Conservation (phyloP, 768 basidiomycete species). For the Podaxis sp. region DNA sequence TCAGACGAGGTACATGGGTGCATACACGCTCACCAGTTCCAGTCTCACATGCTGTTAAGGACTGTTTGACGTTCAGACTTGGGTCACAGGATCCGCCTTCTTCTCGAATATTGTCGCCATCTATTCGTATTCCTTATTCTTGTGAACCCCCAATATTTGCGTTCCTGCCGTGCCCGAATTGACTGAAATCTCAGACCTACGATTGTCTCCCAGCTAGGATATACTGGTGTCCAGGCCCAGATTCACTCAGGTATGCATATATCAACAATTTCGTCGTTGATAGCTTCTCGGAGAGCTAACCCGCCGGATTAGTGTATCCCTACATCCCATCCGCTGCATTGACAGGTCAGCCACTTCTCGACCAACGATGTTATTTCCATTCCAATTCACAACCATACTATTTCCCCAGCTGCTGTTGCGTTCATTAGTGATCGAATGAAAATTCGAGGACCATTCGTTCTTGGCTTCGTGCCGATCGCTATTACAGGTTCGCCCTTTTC, state of each 20-base stretch:
- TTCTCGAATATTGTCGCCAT: conserved; percentile 10
- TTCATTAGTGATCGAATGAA: conserved; percentile 25
- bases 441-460: conserved; percentile 28
- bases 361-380: background rate
- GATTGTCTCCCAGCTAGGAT: conserved; percentile 29
- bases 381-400: background rate
- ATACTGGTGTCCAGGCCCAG: conserved; percentile 27
- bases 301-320: conserved; percentile 26
- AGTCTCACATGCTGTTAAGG: background rate
- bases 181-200: conserved; percentile 19
- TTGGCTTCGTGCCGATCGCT: conserved; percentile 26
- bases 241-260: conserved; percentile 13
- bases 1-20: background rate
- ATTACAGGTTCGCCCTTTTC: background rate
- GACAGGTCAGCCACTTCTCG: conserved; percentile 13
- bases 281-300: background rate
- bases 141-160: conserved; percentile 5
- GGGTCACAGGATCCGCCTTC: conserved; percentile 10
- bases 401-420: conserved; percentile 21
- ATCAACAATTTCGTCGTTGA: too few species aligned
- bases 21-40: too few species aligned
- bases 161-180: background rate
- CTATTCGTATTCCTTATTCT: conserved; percentile 31
- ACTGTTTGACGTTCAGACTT: conserved; percentile 12
- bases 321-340: conserved; percentile 29